These are phyloP conservation scores for Cytospora piceicola DNA, from an alignment of 2,329 filamentous ascomycete species.

Conservation along the genomic window DNA sequence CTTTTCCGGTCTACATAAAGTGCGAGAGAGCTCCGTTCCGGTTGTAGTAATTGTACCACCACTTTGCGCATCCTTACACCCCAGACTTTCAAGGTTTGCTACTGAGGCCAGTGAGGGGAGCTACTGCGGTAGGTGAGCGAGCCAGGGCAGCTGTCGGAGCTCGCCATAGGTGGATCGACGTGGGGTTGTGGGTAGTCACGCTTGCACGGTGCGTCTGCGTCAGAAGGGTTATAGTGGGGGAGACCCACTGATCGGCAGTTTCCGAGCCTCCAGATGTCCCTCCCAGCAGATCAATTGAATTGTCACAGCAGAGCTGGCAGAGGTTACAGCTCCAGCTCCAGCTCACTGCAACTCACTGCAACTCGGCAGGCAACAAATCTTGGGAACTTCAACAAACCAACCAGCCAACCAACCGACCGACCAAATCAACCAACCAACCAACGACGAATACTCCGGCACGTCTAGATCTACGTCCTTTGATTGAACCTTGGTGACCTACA, in stretches of 20 bases:
- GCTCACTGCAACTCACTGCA: neutral
- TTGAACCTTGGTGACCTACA: no score
- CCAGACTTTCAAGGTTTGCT: no score
- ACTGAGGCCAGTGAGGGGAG: neutral
- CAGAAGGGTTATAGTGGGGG: conserved; percentile 12
- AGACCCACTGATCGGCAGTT: conserved; percentile 10
- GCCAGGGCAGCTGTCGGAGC: neutral
- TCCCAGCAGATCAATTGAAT: neutral
- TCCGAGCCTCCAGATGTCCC: no score
- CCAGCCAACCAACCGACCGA: neutral
- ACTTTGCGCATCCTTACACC: no score
- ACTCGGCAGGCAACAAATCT: conserved; percentile 10
- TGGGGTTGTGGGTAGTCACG: neutral
- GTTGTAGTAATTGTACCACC: no score
- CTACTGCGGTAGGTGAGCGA: neutral
- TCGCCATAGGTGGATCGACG: neutral
- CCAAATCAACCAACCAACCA: neutral
- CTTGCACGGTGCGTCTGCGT: neutral
- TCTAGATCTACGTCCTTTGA: no score
- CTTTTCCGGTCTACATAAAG: no score
- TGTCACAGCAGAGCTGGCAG: neutral
- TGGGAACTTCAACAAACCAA: no score
- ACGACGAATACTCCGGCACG: no score
- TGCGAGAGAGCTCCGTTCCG: no score
- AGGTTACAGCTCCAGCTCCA: no score